Evolutionary conservation across 805 yeast genomes (phyloP), one percentile per base, ranked within the genome.

Genomic region (Hanseniaspora taiwanica): DNA sequence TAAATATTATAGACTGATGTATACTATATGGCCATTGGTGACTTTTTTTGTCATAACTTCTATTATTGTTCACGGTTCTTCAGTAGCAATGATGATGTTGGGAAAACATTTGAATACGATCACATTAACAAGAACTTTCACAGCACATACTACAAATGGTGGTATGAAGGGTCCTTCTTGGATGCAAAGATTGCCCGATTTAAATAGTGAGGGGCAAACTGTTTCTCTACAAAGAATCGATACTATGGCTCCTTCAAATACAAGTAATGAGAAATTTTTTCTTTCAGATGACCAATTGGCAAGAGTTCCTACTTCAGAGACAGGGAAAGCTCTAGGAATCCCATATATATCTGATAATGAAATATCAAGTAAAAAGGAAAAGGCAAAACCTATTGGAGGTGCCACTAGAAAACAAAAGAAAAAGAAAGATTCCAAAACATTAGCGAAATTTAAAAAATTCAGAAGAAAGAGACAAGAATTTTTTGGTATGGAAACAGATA

Each of bases 81-180:
- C 94, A 0, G 85, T 84, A 20, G 44, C 44, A 19, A 83, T 58
- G 21, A 58, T 71, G 46, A 72, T 84, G 4, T 63, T 80, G 18
- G 97, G 98, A 37, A 81, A 78, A 53, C 81, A 89, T 43, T 70
- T 89, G 57, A 86, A 87, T 63, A 80, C 94, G 39, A 82, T 91
- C 78, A 84, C 95, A 1, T 74, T 89, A 51, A 82, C 96, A 1
- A 82, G 87, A 80, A 75, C 96, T 0, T 80, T 84, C 55, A 85
- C 95, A 17, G 76, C 82, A 18, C 70, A 68, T 21, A 73, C 75
- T 21, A 75, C 73, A 19, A 78, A 76, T 44, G 72, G 69, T 16
- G 59, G 65, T 56, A 61, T 68, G 32, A 64, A 70, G 48, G 69
- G 71, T 17, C 68, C 78, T 6, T 66, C 81, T 21, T 82, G 96